Evolutionary conservation across 805 yeast genomes (phyloP).

Genomic region (Nakazawaea populi): DNA sequence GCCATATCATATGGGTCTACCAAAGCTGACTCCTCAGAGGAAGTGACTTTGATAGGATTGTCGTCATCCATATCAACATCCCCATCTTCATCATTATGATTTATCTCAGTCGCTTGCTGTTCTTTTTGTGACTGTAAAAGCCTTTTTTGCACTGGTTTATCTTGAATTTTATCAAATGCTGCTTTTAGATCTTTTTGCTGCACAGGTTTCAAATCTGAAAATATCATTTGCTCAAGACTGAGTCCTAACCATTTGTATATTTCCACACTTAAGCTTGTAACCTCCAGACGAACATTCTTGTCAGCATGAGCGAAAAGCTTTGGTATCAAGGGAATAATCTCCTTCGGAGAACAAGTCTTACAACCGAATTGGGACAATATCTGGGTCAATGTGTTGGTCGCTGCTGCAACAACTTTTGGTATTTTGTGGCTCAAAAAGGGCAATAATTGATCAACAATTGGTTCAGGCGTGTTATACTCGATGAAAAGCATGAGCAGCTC

Average conservation of each 20-base stretch:
- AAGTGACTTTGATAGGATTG: constrained; percentile 19
- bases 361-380: constrained; percentile 63
- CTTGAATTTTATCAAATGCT: constrained; percentile 50
- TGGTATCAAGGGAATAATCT: constrained; percentile 51
- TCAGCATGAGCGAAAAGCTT: constrained; percentile 83
- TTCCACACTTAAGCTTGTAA: constrained; percentile 62
- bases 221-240: constrained; percentile 49
- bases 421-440: constrained; percentile 57
- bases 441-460: constrained; percentile 58
- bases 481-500: constrained; percentile 58
- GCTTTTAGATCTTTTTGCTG: constrained; percentile 81
- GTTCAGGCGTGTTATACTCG: constrained; percentile 62
- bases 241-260: constrained; percentile 72
- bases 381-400: constrained; percentile 48
- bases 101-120: constrained; percentile 14
- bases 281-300: constrained; percentile 74
- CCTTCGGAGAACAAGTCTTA: constrained; percentile 48
- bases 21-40: constrained; percentile 12
- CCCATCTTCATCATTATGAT: constrained; percentile 22
- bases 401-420: constrained; percentile 76
- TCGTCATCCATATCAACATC: constrained; percentile 33
- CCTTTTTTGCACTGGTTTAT: constrained; percentile 47
- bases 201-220: constrained; percentile 78
- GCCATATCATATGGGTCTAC: constrained; percentile 68
- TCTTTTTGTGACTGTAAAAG: constrained; percentile 46